Evolutionary conservation across 2,329 filamentous ascomycete species (phyloP).

Genomic region (Drechslerella dactyloides): DNA sequence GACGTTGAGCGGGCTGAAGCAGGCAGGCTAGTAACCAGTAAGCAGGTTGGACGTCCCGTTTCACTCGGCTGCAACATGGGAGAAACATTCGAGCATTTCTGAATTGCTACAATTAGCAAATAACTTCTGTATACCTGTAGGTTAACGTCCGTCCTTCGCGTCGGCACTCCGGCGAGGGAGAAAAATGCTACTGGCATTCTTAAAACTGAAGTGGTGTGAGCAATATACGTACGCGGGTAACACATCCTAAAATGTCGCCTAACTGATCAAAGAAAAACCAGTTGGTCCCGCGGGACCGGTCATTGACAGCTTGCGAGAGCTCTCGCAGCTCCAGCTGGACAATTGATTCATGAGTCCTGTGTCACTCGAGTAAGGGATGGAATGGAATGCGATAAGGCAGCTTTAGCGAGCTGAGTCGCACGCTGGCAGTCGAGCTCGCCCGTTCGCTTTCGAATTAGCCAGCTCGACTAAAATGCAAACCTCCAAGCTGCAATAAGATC

Average conservation of each 20-base stretch:
- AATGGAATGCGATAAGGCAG: background rate
- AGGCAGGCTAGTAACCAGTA: background rate
- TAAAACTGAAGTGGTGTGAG: constrained; percentile 37
- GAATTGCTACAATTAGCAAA: too few relatives aligned
- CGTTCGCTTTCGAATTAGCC: too few relatives aligned
- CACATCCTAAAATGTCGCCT: background rate
- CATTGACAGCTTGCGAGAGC: background rate
- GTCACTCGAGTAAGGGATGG: too few relatives aligned
- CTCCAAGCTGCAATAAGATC: too few relatives aligned
- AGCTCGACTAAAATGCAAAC: too few relatives aligned
- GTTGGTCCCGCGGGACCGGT: background rate
- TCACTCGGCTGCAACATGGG: constrained; percentile 18
- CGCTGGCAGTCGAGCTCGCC: too few relatives aligned
- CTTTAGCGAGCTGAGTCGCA: constrained; percentile 21
- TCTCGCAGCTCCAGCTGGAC: background rate
- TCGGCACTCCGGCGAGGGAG: too few relatives aligned
- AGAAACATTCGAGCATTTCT: constrained; percentile 1
- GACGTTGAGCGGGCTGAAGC: constrained; percentile 30
- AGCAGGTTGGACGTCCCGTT: constrained; percentile 17
- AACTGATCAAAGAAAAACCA: background rate
- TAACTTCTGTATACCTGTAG: too few relatives aligned
- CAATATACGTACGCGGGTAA: constrained; percentile 20
- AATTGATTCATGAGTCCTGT: constrained; percentile 12
- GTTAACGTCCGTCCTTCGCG: too few relatives aligned
- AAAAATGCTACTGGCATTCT: background rate